Base-by-base conservation (phyloP, 2,329 filamentous ascomycete genomes). In the Cryoendolithus antarcticus region DNA sequence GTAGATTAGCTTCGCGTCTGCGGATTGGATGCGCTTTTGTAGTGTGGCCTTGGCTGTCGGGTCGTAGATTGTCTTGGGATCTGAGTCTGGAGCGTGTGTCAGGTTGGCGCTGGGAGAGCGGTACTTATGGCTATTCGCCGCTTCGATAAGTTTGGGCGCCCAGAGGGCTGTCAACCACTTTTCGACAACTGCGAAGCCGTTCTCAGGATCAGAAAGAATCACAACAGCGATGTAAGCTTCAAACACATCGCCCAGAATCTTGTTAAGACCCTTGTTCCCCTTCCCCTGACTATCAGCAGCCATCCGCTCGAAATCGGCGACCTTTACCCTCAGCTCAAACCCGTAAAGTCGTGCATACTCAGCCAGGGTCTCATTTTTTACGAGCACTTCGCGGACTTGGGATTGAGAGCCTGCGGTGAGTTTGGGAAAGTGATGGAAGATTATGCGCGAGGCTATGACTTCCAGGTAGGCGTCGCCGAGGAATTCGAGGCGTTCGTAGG, bases 381-480 rank as follows among this genome's bases (percentile, higher is more conserved):
- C 74, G 1, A 94, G 67, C 6, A 73, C 62, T 59, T 95, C 86
- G 37, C 89, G 78, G 11, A 91, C 64, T 47, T 86, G 82, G 7
- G 81, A 79, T 51, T 78, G 76, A 43, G 77, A 72, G 2, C 86
- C 86, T 0, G 81, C 70, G 1, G 74, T 56, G 7, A 85, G 65
- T 9, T 70, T 62, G 1, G 71, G 69, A 52, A 88, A 91, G 6
- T 75, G 82, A 42, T 77, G 66, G 59, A 77, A 84, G 43, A 96
- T 82, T 37, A 93, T 69, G 11, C 76, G 72, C 0, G 82, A 79
- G 4, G 86, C 75, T 34, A 86, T 76, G 37, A 86, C 63, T 53
- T 93, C 82, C 37, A 93, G 67, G 51, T 89, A 89, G 12, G 84
- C 81, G 57, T 96, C 89, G 5, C 89, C 89, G 6, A 94, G 69